A percentile compares a stretch with the other conserved stretches of the same genome.
These are phyloP conservation scores for Tetrahymena thermophila DNA, from an alignment of 73 alveolate genomes.

Conservation along the genomic window DNA sequence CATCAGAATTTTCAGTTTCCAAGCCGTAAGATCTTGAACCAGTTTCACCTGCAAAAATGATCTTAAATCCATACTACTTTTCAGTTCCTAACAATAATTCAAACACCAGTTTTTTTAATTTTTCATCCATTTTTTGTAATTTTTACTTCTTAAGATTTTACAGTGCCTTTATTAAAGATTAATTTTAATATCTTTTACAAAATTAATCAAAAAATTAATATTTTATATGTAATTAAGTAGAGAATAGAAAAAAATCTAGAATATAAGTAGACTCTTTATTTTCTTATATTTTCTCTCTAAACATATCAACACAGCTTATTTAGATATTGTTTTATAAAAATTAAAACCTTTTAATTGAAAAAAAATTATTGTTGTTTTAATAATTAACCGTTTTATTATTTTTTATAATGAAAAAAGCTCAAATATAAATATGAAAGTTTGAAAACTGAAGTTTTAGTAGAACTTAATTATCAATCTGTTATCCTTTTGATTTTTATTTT, in stretches of 20 bases:
- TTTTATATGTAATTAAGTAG: neutral
- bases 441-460: too few relatives aligned
- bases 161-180: neutral
- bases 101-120: neutral
- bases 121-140: neutral
- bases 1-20: neutral
- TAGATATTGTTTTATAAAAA: too few relatives aligned
- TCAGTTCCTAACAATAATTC: neutral
- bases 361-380: too few relatives aligned
- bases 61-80: neutral
- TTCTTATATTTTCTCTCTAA: too few relatives aligned
- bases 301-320: too few relatives aligned
- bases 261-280: neutral
- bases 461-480: too few relatives aligned
- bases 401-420: too few relatives aligned
- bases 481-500: too few relatives aligned
- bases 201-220: neutral
- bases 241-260: neutral
- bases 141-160: neutral
- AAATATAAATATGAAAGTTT: too few relatives aligned
- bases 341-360: too few relatives aligned
- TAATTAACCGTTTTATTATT: too few relatives aligned
- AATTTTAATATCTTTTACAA: neutral
- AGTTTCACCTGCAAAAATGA: neutral
- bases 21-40: neutral